Percentiles rank a stretch among this genome's conserved stretches.
Conservation (phyloP, 441 rosid genomes). For the Erodium moschatum region DNA sequence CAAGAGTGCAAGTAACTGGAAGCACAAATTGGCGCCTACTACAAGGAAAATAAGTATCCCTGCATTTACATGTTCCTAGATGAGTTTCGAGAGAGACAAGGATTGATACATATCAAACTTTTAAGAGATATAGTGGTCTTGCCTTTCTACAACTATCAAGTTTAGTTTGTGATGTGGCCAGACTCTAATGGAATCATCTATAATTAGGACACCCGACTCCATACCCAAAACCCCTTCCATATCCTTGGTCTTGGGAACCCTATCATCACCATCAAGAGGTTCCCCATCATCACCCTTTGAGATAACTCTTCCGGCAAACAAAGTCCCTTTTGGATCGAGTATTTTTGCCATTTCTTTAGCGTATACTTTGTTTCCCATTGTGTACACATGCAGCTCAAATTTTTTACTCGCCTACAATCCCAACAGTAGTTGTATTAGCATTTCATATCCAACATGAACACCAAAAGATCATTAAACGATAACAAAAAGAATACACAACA, state of each 20-base stretch:
- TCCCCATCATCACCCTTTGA: conserved; percentile 95
- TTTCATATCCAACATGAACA: conserved; percentile 6
- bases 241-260: conserved; percentile 93
- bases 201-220: conserved; percentile 90
- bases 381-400: conserved; percentile 87
- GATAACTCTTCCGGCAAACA: conserved; percentile 89
- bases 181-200: conserved; percentile 92
- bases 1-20: conserved; percentile 91
- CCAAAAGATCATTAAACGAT: background rate
- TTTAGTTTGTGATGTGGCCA: conserved; percentile 70
- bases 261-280: conserved; percentile 69
- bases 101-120: background rate
- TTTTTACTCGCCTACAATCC: conserved; percentile 69
- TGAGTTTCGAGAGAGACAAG: conserved; percentile 3
- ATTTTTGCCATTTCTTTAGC: conserved; percentile 99
- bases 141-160: conserved; percentile 58
- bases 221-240: conserved; percentile 96
- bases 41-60: conserved; percentile 52
- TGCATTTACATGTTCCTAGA: conserved; percentile 27
- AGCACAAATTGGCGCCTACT: no score
- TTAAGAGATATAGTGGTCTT: background rate
- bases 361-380: conserved; percentile 97
- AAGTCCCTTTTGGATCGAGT: conserved; percentile 77
- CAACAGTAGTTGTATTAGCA: conserved; percentile 11
- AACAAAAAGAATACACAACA: background rate